A percentile compares a stretch with the other conserved stretches of the same genome.
These are phyloP conservation scores for Sphagnum contortum DNA, from an alignment of 225 moss, liverwort and hornwort genomes.

Conservation along the genomic window DNA sequence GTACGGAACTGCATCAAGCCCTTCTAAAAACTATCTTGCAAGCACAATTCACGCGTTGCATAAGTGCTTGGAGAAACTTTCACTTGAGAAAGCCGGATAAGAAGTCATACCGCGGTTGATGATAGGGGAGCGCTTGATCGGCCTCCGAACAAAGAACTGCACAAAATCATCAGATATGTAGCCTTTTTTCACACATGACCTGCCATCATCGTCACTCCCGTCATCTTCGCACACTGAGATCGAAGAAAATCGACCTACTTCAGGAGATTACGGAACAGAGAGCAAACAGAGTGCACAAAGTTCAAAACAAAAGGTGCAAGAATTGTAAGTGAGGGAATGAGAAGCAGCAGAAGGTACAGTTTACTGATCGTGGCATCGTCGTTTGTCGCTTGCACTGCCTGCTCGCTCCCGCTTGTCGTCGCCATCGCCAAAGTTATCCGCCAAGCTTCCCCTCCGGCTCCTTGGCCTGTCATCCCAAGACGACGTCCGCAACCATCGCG, in stretches of 20 bases:
- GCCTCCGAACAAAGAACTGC: conserved; percentile 76
- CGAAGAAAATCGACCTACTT: too few relatives aligned
- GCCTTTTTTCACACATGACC: conserved; percentile 83
- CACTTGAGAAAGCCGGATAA: too few relatives aligned
- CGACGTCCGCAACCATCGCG: too few relatives aligned
- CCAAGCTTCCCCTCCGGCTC: too few relatives aligned
- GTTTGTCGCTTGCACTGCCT: conserved; percentile 88
- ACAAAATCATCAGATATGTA: conserved; percentile 82
- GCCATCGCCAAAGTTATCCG: too few relatives aligned
- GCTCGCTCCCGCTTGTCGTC: conserved; percentile 26
- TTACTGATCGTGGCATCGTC: conserved; percentile 92
- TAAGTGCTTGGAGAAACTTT: too few relatives aligned
- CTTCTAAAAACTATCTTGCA: too few relatives aligned
- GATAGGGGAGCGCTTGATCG: conserved; percentile 77
- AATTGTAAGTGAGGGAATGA: background rate
- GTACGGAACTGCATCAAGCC: too few relatives aligned
- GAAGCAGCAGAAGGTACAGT: conserved; percentile 22
- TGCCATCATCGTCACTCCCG: conserved; percentile 11
- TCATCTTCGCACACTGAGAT: background rate
- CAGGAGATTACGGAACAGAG: background rate
- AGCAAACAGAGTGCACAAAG: background rate
- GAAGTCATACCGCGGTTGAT: conserved; percentile 78
- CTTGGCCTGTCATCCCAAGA: too few relatives aligned
- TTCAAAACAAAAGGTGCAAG: background rate
- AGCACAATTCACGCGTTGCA: too few relatives aligned